Evolutionary conservation across 495 filamentous ascomycete species (phyloP).

Genomic region (Hypomontagnella monticulosa): DNA sequence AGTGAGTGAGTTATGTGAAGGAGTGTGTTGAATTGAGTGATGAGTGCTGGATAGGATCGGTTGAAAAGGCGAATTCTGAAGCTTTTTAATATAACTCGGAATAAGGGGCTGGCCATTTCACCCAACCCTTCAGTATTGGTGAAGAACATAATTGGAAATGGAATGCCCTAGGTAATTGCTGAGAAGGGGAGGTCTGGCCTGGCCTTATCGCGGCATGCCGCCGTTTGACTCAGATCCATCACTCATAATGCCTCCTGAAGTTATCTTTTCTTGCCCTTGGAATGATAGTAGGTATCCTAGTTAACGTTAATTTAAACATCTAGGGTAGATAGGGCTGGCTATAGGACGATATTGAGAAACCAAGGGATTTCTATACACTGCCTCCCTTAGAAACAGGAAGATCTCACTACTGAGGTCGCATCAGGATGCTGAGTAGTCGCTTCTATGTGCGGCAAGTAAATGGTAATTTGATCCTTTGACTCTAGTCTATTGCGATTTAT

Average conservation of each 20-base stretch:
- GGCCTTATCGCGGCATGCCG: constrained; percentile 3
- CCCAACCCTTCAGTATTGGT: constrained; percentile 2
- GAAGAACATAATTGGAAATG: constrained; percentile 4
- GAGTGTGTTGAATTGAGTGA: too few species aligned
- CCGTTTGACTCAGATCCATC: constrained; percentile 13
- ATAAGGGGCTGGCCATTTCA: neutral
- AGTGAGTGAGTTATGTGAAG: neutral
- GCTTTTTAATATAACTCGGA: constrained; percentile 25
- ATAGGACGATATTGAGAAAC: neutral
- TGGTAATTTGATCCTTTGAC: neutral
- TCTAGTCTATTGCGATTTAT: neutral
- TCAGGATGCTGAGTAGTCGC: too few species aligned
- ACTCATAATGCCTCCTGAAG: constrained; percentile 3
- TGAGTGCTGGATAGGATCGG: neutral
- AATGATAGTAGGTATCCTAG: constrained; percentile 15
- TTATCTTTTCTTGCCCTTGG: constrained; percentile 12
- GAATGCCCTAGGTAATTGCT: constrained; percentile 25
- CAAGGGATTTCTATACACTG: neutral
- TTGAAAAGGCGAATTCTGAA: constrained; percentile 2
- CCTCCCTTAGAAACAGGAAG: neutral
- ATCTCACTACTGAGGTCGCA: too few species aligned
- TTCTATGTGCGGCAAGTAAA: neutral
- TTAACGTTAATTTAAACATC: neutral
- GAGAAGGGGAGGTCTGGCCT: neutral
- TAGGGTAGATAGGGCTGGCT: neutral